Evolutionary conservation across 2,329 filamentous ascomycete species (phyloP), one percentile per base, ranked within the genome.

Genomic region (Botryosphaeria dothidea): DNA sequence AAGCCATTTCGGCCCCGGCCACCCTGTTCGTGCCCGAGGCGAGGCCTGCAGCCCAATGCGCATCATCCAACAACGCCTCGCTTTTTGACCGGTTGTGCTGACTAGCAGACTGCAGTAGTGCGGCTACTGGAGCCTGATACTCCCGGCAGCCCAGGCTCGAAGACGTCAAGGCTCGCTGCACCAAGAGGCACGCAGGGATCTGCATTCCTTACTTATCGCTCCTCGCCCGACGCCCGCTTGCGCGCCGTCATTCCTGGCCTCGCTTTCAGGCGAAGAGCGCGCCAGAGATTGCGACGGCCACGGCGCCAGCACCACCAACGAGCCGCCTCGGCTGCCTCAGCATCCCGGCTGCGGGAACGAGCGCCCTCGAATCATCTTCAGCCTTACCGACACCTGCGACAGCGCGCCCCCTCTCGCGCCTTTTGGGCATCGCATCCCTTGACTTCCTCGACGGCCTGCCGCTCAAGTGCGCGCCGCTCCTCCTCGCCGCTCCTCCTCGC

Each of bases 51-150:
- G 61, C 48, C 61, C 61, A 64, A 64, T 64, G 48, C 61, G 49
- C 61, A 64, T 64, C 56, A 60, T 60, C 27, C 25, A 21, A 6
- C 27, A 34, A 51, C 48, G 48, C 48, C 48, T 51, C 38, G 54
- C 41, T 29, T 43, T 58, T 54, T 45, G 48, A 64, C 61, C 61
- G 61, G 61, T 64, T 49, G 25, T 46, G 61, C 61, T 64, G 61
- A 64, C 61, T 54, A 56, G 61, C 49, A 56, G 49, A 64, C 61
- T 64, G 61, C 61, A 64, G 61, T 64, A 64, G 61, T 54, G 61
- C 61, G 61, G 61, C 61, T 64, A 45, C 51, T 13, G 51, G 41
- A 56, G 61, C 61, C 61, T 45, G 38, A 31, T 41, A 41, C 11
- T 34, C 31, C 38, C 17, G 38, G 11, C 17, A 41, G 38, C 34